A percentile compares a stretch with the other conserved stretches of the same genome.
Conservation (phyloP, 2,329 filamentous ascomycete species). For the Aureobasidium lini region DNA sequence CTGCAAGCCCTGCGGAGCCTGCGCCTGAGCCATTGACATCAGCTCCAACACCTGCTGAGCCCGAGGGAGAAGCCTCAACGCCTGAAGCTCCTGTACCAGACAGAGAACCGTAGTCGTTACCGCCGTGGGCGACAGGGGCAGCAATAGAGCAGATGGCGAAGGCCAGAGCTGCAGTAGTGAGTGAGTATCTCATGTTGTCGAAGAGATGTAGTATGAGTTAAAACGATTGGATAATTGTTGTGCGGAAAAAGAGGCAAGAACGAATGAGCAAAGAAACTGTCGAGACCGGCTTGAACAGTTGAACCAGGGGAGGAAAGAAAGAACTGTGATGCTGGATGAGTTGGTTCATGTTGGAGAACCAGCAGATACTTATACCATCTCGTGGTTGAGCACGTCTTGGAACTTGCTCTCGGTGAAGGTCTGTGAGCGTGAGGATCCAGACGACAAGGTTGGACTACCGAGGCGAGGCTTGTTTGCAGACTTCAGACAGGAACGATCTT, state of each 20-base stretch:
- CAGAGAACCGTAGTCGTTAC: constrained; percentile 1
- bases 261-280: constrained; percentile 4
- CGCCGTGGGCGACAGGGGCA: constrained; percentile 14
- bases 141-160: constrained; percentile 22
- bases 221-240: not conserved
- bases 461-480: not conserved
- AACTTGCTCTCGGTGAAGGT: not conserved
- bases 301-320: not conserved
- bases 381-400: not conserved
- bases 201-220: not conserved
- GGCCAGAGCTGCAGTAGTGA: constrained; percentile 24
- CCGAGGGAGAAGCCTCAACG: not conserved
- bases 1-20: not conserved
- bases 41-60: not conserved
- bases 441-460: not conserved
- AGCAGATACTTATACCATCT: constrained; percentile 8
- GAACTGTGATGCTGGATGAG: constrained; percentile 3
- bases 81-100: constrained; percentile 3
- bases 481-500: not conserved
- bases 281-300: constrained; percentile 12
- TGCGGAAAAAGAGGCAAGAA: not conserved
- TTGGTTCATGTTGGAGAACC: not conserved
- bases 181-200: constrained; percentile 26
- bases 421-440: not conserved
- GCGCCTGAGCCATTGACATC: not conserved